phyloP scores from a whole-genome alignment of 2,329 filamentous ascomycete genomes.

The Myriosclerotinia scirpicola region DNA sequence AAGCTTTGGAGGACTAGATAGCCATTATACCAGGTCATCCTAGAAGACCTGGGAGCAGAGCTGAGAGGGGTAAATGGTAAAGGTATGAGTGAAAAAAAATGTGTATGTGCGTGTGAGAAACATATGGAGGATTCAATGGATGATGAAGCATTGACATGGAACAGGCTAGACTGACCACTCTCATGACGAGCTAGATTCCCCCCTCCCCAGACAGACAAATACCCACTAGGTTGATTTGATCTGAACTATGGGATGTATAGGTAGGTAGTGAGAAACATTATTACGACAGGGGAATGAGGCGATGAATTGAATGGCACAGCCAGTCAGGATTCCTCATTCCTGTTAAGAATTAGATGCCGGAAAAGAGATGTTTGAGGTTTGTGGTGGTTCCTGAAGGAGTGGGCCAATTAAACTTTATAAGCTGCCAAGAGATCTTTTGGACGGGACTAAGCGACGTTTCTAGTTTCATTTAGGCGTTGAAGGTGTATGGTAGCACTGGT shows the following conservation, averaged over 20 bases:
- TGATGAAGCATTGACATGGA: conserved; percentile 6
- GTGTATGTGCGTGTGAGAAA: conserved; percentile 7
- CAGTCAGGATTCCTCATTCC: conserved; percentile 9
- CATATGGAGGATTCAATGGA: conserved; percentile 8
- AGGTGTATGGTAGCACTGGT: no score
- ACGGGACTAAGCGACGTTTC: conserved; percentile 11
- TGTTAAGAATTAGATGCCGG: conserved; percentile 8
- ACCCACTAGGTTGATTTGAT: conserved; percentile 16
- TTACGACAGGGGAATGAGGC: conserved; percentile 1
- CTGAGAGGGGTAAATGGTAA: conserved; percentile 6
- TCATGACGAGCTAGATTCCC: neutral
- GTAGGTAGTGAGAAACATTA: conserved; percentile 2
- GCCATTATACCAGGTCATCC: neutral
- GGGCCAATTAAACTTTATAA: conserved; percentile 17
- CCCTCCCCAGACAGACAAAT: conserved; percentile 2
- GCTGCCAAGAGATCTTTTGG: neutral
- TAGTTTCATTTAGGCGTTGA: neutral
- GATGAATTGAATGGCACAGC: conserved; percentile 7
- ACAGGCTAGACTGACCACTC: conserved; percentile 4
- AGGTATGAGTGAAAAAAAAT: neutral
- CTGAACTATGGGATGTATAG: conserved; percentile 3
- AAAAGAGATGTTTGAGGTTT: conserved; percentile 20
- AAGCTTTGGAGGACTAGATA: conserved; percentile 7
- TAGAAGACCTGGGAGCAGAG: neutral
- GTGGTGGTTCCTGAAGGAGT: conserved; percentile 9